Base-by-base conservation (phyloP, 345 rosid species). In the Citrus hindsii region DNA sequence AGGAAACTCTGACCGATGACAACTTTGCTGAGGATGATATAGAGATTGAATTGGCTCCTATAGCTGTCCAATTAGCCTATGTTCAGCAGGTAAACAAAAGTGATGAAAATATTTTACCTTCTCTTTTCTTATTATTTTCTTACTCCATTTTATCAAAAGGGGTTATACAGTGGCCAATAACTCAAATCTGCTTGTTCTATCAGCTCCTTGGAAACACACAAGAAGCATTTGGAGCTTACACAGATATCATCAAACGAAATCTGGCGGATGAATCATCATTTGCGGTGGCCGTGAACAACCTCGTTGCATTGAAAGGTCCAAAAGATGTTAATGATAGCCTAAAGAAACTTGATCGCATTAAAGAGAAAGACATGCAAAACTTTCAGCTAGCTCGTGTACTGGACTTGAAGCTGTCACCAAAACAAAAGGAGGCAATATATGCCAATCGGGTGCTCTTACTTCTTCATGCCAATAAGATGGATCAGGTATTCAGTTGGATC, bases 401-500 rank as follows among this genome's bases (percentile, higher is more conserved):
- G 85, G 93, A 94, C 77, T 76, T 84, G 58, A 96, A 92, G 89
- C 95, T 96, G 82, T 86, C 97, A 37, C 85, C 81, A 67, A 92
- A 88, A 80, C 91, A 92, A 63, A 90, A 81, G 85, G 98, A 92
- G 85, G 84, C 92, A 76, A 89, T 96, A 75, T 94, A 90, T 90
- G 90, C 87, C 14, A 96, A 92, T 80, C 89, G 97, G 3, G 80
- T 92, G 78, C 97, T 91, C 83, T 84, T 94, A 66, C 99, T 94
- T 84, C 93, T 94, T 80, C 98, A 96, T 80, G 91, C 98, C 33
- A 95, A 93, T 83, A 95, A 95, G 88, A 81, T 95, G 85, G 99
- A 95, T 83, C 98, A 92, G 98, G 98, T 95, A 37, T 48, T 53
- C 65, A 19, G 28, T 69, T 77, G 16, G 69, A 40, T 79, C 30